phyloP scores from a whole-genome alignment of 2,329 filamentous ascomycete species.

The Falciphora oryzae region DNA sequence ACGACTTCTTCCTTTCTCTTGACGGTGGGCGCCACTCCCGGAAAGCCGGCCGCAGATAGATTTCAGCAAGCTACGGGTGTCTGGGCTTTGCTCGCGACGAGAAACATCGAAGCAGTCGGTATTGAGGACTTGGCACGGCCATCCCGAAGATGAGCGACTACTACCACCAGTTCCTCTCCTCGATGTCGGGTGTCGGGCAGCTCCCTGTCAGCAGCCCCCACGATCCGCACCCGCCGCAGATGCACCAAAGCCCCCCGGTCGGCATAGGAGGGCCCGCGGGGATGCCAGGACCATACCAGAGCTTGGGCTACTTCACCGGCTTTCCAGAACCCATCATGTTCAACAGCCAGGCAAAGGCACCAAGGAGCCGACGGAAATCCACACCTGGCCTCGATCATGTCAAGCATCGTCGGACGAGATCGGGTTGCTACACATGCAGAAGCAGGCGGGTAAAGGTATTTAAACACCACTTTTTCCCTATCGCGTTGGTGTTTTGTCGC shows the following conservation, averaged over 20 bases:
- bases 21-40: not conserved
- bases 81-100: not conserved
- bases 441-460: conserved; percentile 75
- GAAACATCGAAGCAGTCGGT: not conserved
- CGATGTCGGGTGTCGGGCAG: conserved; percentile 39
- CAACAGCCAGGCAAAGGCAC: conserved; percentile 37
- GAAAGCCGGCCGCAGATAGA: too few species aligned
- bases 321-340: conserved; percentile 45
- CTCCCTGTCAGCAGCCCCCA: conserved; percentile 12
- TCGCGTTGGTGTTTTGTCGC: not conserved
- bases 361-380: conserved; percentile 47
- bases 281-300: conserved; percentile 39
- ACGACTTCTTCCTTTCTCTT: not conserved
- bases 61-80: too few species aligned
- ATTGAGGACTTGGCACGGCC: not conserved
- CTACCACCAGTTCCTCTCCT: conserved; percentile 50
- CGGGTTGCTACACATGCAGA: conserved; percentile 89
- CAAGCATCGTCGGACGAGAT: conserved; percentile 89
- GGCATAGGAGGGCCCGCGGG: conserved; percentile 26
- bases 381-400: conserved; percentile 59
- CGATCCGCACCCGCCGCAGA: conserved; percentile 30
- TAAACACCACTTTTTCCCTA: not conserved
- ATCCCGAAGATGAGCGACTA: conserved; percentile 44
- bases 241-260: conserved; percentile 26
- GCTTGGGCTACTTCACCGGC: conserved; percentile 42